Evolutionary conservation across 192 early-diverging fungal genomes (phyloP), one percentile per base, ranked within the genome.

Genomic region (Coemansia javaensis): DNA sequence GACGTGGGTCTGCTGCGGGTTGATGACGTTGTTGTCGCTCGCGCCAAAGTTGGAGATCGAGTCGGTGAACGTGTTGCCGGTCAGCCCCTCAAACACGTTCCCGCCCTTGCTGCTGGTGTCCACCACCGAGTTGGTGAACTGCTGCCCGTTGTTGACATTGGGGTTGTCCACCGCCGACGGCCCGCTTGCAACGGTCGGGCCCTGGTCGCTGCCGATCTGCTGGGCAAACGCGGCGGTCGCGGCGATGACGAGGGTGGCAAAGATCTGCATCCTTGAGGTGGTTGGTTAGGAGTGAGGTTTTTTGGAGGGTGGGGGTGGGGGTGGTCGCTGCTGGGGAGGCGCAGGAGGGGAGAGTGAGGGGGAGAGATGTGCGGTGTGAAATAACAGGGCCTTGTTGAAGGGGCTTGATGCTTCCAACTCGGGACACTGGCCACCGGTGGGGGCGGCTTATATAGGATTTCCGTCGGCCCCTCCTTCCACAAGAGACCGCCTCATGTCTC

Each of bases 221-320:
- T 74, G 70, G 34, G 63, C 70, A 20, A 66, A 31, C 11, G 66
- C 70, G 63, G 59, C 63, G 63, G 63, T 53, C 16, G 70, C 57
- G 59, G 70, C 70, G 48, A 74, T 58, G 50, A 74, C 46, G 31
- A 74, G 70, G 38, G 70, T 61, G 23, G 70, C 50, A 41, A 66
- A 55, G 51, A 74, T 57, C 70, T 74, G 58, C 70, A 74, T 74
- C 47, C 48, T 57, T 54, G 14, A 10, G 40, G 31, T 31, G 24
- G 24, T 4, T 25, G 6, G n/a, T 51, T 51, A 32, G 14, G 6
- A 34, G 8, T 24, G 1, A 22, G 25, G 12, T 43, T 28, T 22
- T 10, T 11, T 22, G 1, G 28, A 42, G 7, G 31, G 13, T 13
- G 14, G 8, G 2, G 32, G 32, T 8, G 1, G 32, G 32, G 14